Percentiles rank a stretch among this genome's conserved stretches.
Conservation (phyloP, 2,329 filamentous ascomycete genomes). For the Botrytis paeoniae region DNA sequence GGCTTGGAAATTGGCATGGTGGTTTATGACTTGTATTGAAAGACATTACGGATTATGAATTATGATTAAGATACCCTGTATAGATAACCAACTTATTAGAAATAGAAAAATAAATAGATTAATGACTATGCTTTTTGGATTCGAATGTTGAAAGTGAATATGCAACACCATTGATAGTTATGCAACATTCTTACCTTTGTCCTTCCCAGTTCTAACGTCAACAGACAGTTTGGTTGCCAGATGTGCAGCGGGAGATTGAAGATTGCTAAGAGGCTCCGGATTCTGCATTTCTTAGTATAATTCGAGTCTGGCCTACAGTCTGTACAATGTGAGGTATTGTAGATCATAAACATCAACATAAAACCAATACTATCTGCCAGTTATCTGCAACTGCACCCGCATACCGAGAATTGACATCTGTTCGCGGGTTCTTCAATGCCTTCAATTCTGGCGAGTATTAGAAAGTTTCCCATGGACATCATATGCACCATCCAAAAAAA, state of each 20-base stretch:
- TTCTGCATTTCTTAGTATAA: neutral
- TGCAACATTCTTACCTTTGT: neutral
- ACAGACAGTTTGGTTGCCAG: neutral
- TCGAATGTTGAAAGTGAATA: neutral
- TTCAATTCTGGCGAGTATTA: no score
- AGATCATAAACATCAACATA: neutral
- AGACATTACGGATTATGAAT: neutral
- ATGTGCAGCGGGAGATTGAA: neutral
- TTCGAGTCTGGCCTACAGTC: neutral
- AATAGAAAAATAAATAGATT: neutral
- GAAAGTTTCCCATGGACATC: no score
- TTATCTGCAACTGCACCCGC: no score
- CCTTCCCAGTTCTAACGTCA: neutral
- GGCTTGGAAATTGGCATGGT: neutral
- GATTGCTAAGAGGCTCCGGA: neutral
- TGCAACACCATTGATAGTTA: neutral
- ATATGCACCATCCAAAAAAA: no score
- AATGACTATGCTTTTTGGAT: neutral
- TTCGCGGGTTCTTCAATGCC: no score
- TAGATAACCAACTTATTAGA: conserved; percentile 8
- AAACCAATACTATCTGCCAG: no score
- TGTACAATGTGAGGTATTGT: neutral
- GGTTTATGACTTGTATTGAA: neutral
- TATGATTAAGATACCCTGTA: conserved; percentile 12
- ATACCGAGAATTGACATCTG: no score